These are phyloP conservation scores for Ascocoryne sarcoides DNA, from an alignment of 2,329 filamentous ascomycete genomes.

Conservation along the genomic window DNA sequence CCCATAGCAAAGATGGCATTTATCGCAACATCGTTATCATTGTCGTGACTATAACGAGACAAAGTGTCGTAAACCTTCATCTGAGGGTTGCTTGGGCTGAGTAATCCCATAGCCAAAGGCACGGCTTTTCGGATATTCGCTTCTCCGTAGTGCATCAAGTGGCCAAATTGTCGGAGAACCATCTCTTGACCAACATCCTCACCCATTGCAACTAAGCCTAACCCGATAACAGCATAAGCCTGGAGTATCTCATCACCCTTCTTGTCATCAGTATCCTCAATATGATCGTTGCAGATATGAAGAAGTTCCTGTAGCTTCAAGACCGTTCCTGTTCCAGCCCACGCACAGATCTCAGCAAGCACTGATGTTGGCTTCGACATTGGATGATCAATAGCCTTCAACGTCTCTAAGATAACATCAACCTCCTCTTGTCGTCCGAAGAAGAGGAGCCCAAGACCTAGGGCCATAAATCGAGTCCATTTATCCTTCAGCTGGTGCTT, in stretches of 20 bases:
- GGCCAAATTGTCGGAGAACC: conserved; percentile 93
- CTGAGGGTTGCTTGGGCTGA: conserved; percentile 96
- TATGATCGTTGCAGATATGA: conserved; percentile 95
- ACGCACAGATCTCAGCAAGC: conserved; percentile 91
- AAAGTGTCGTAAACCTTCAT: conserved; percentile 99
- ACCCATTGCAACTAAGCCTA: conserved; percentile 93
- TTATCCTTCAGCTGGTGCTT: conserved; percentile 90
- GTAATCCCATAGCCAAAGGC: conserved; percentile 89
- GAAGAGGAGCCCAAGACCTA: conserved; percentile 87
- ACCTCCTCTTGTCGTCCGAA: conserved; percentile 97
- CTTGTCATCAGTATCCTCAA: conserved; percentile 90
- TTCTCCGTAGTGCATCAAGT: conserved; percentile 98
- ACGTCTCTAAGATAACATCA: conserved; percentile 92
- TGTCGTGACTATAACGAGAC: conserved; percentile 96
- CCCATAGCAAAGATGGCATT: conserved; percentile 99
- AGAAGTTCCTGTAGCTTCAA: conserved; percentile 95
- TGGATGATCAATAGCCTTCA: conserved; percentile 94
- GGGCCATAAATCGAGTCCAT: conserved; percentile 93
- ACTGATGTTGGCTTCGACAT: conserved; percentile 95
- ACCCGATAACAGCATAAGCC: conserved; percentile 88
- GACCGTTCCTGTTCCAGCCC: conserved; percentile 94
- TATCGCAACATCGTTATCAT: conserved; percentile 94
- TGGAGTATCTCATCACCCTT: conserved; percentile 93
- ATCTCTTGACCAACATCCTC: conserved; percentile 98
- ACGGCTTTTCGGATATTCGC: conserved; percentile 95